These are phyloP conservation scores for Apiospora phragmitis DNA, from an alignment of 2,329 filamentous ascomycete genomes.

Conservation along the genomic window DNA sequence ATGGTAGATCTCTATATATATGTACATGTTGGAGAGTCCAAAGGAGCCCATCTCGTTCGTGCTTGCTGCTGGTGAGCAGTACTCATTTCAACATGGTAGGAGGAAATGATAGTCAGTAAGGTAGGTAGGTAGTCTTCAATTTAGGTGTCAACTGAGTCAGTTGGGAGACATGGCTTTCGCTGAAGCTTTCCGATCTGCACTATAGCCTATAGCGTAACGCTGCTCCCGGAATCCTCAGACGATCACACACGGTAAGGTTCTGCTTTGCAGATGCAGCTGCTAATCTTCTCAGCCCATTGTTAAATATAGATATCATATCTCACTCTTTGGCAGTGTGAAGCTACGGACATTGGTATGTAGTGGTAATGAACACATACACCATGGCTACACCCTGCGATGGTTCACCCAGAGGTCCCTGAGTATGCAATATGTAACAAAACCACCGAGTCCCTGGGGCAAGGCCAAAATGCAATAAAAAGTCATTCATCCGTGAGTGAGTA, in stretches of 20 bases:
- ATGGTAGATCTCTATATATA: not conserved
- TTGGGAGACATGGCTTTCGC: not conserved
- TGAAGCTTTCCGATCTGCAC: conserved; percentile 1
- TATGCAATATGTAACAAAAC: not conserved
- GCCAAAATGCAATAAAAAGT: not conserved
- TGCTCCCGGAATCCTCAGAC: conserved; percentile 6
- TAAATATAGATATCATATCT: not conserved
- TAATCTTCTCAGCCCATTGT: not conserved
- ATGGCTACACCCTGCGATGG: not conserved
- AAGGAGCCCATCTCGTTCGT: not conserved
- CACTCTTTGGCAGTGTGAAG: not conserved
- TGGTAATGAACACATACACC: not conserved
- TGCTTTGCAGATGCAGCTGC: not conserved
- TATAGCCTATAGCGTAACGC: not conserved
- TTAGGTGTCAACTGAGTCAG: not conserved
- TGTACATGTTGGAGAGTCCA: not conserved
- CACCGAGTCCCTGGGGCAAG: not conserved
- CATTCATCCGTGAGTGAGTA: not conserved
- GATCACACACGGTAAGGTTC: not conserved
- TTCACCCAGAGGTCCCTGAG: not conserved
- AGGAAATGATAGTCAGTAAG: not conserved
- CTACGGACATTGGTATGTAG: not conserved
- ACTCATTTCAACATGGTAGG: not conserved
- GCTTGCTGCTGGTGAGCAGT: not conserved
- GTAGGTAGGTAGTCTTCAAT: not conserved